Evolutionary conservation across 352 stramenopile genomes (phyloP), one percentile per base, ranked within the genome.

Genomic region (Peronosclerospora sorghi): DNA sequence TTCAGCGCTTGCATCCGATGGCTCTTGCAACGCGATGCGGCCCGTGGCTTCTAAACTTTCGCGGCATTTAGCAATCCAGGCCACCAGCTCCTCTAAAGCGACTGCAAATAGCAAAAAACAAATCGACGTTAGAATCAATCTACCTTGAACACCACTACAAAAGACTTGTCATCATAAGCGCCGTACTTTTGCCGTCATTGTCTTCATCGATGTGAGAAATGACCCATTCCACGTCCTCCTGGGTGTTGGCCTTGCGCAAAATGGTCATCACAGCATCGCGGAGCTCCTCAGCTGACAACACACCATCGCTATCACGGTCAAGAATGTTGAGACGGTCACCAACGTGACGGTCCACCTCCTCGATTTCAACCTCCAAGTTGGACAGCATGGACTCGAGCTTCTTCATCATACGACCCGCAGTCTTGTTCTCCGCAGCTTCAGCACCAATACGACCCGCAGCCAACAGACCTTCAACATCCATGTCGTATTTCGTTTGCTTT

Each of bases 321-420:
- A 99, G 66, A 50, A 98, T 79, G 56, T 98, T 96, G 39, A 99
- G 81, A 38, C 96, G 96, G 59, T 98, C 91, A 48, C 96, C 96
- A 57, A 99, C 96, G 53, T 96, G 89, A 47, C 83, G 73, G 58
- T 98, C 87, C 21, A 97, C 92, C 56, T 96, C 83, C 19, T 95
- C 87, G 12, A 98, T 79, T 54, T 97, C 88, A 19, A 86, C 66
- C 51, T 98, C 86, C 42, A 98, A 78, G 48, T 88, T 96, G 19
- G 83, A 88, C 32, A 97, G 71, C 89, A 97, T 98, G 4, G 69
- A 80, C 50, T 95, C 79, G 26, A 98, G 71, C 39, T 83, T 80
- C 58, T 90, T 83, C 66, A 97, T 95, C 65, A 97, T 88, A 55
- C 61, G 79, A 36, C 77, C 71, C 28, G 95, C 70, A n/a, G 78